Conservation (phyloP, 2,329 filamentous ascomycete genomes). For the Xylariaceae sp. region DNA sequence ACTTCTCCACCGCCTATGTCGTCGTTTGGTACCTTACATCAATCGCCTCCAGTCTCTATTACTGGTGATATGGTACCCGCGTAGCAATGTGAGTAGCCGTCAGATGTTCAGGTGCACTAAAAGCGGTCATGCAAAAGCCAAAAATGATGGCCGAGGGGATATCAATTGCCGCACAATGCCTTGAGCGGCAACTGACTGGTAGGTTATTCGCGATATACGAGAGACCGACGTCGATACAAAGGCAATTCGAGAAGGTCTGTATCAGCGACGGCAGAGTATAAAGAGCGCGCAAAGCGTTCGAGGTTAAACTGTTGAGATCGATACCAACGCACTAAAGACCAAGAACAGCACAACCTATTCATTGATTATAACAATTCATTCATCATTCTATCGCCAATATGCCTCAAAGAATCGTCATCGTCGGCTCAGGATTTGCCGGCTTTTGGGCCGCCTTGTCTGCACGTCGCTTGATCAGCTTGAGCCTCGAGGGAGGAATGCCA, state of each 20-base stretch:
- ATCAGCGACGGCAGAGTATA: slow-evolving; percentile 8
- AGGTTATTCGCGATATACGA: slow-evolving; percentile 1
- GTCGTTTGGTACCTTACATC: neutral
- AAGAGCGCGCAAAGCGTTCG: neutral
- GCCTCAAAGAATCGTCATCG: slow-evolving; percentile 24
- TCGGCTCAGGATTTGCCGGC: slow-evolving; percentile 29
- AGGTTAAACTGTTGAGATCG: neutral
- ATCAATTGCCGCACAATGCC: slow-evolving; percentile 14
- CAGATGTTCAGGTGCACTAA: neutral
- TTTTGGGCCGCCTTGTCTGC: slow-evolving; percentile 26
- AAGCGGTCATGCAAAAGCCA: neutral
- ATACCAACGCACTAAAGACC: neutral
- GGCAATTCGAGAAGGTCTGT: neutral
- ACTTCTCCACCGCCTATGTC: slow-evolving; percentile 1
- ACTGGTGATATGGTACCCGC: neutral
- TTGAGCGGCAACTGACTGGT: neutral
- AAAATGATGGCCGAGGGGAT: slow-evolving; percentile 17
- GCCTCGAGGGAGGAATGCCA: neutral
- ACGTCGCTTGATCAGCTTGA: slow-evolving; percentile 21
- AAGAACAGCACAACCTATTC: neutral
- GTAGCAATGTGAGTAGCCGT: slow-evolving; percentile 7
- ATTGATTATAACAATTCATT: neutral
- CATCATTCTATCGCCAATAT: slow-evolving; percentile 4
- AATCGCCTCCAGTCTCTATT: neutral
- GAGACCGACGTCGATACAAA: neutral